phyloP scores from a whole-genome alignment of 2,329 filamentous ascomycete species.

The Hirsutella rhossiliensis region DNA sequence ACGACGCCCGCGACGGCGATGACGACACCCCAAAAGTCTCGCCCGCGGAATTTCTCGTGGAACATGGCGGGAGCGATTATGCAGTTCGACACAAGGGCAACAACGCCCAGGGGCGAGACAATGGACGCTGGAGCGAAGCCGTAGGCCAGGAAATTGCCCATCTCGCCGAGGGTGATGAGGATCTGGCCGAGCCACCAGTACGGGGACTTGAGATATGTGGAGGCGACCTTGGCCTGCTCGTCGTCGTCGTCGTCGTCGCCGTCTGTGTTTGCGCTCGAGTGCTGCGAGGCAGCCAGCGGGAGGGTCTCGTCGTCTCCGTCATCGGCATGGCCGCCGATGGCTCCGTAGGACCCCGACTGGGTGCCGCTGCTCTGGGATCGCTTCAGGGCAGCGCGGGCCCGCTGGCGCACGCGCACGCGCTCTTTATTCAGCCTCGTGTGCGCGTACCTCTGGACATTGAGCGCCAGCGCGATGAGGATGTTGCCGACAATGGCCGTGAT shows the following conservation, averaged over 20 bases:
- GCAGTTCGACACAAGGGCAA: slow-evolving; percentile 92
- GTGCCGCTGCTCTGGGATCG: slow-evolving; percentile 20
- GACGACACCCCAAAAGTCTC: slow-evolving; percentile 80
- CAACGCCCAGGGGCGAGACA: slow-evolving; percentile 92
- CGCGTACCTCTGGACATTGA: slow-evolving; percentile 94
- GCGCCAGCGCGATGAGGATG: slow-evolving; percentile 82
- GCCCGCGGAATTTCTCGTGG: slow-evolving; percentile 74
- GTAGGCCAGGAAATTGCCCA: slow-evolving; percentile 93
- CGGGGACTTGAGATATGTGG: slow-evolving; percentile 75
- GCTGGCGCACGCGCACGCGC: slow-evolving; percentile 44
- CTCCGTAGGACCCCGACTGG: background rate
- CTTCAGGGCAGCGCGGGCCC: slow-evolving; percentile 40
- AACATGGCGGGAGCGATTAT: slow-evolving; percentile 91
- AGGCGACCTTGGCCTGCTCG: slow-evolving; percentile 28
- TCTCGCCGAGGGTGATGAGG: slow-evolving; percentile 85
- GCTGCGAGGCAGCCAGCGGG: slow-evolving; percentile 38
- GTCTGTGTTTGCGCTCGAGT: slow-evolving; percentile 21
- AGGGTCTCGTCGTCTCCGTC: slow-evolving; percentile 30
- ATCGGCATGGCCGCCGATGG: slow-evolving; percentile 10
- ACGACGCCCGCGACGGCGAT: slow-evolving; percentile 82
- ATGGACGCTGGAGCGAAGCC: slow-evolving; percentile 97
- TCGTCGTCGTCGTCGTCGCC: slow-evolving; percentile 13
- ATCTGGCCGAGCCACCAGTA: slow-evolving; percentile 96
- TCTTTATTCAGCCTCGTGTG: slow-evolving; percentile 74
- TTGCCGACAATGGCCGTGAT: slow-evolving; percentile 87